Evolutionary conservation across 2,329 filamentous ascomycete species (phyloP), one percentile per base, ranked within the genome.

Genomic region (Pyrenochaeta sp.): DNA sequence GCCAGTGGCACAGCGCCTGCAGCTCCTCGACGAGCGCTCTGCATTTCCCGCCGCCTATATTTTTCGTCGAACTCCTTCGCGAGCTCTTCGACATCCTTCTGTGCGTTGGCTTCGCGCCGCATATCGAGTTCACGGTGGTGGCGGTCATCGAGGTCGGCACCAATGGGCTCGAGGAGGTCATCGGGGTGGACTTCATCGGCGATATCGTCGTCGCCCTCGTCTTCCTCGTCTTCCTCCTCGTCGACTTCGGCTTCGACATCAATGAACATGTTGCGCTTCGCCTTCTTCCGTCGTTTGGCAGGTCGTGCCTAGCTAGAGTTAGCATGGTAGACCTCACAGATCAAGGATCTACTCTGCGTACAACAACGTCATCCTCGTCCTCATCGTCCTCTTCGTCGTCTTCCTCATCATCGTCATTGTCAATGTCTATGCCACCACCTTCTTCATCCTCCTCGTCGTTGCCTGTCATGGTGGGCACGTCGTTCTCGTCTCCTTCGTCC

Each of bases 201-300:
- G 75, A 95, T 92, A 66, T 91, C 90, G 54, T 93, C 93, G 56
- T 85, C 92, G 56, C 92, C 92, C 56, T 85, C 92, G 68, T 91
- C 88, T 53, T 96, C 93, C 68, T 96, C 92, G 68, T 77, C 74
- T 50, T 97, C 94, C 64, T 96, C 89, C 58, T 91, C 95, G 73
- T 98, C 95, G 68, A 99, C 95, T 80, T 97, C 95, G 77, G 95
- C 95, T 84, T 99, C 95, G 72, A 94, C 92, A 88, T 99, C 95
- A 80, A 99, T 89, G 87, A 97, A 97, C 72, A 90, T 89, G 69
- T 92, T 91, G 63, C 92, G 88, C 64, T 86, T 86, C 65, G 91
- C 88, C 76, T 87, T 88, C 77, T 89, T 90, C 73, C 84, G 80
- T 56, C 93, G 91, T 79, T 98, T 98, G 69, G 90, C 87, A 55